Base-by-base conservation (phyloP, 2,329 filamentous ascomycete genomes). In the Parastagonospora nodorum region DNA sequence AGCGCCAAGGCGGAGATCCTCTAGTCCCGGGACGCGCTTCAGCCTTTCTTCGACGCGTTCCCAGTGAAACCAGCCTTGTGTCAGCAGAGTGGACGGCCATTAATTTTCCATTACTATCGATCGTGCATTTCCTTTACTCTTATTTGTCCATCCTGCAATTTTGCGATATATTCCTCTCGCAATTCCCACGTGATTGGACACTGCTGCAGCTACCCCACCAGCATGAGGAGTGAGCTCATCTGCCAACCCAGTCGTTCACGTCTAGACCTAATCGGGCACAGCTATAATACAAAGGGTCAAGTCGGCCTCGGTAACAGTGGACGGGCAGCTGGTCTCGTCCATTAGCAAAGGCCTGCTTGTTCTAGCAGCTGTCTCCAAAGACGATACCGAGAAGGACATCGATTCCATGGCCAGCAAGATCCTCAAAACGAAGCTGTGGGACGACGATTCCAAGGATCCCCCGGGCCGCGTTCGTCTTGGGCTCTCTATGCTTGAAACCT, bases 261-360 rank as follows among this genome's bases (percentile, higher is more conserved):
- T 24, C 63, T 53, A 72, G 61, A 53, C 43, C 63, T 52, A 45
- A 51, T 52, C 29, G 10, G 8, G 45, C 45, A 42, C 45, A 97
- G 94, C 92, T 46, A 90, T 99, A 53, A 79, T 97, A 45, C 94
- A 99, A 76, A 85, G 94, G 60, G 94, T 99, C 44, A 85, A 96
- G 53, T 97, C 92, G 37, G 93, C 93, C 53, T 97, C 93, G 7
- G 94, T 99, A 64, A 94, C 92, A 1, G 93, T 99, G 45, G 92
- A 99, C 70, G 88, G 90, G 68, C 83, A 96, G 71, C 78, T 96
- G 28, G 84, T 99, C 39, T 97, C 94, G 1, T 89, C 88, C 2
- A 97, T 99, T 66, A 90, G 91, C 52, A 90, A 88, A 74, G 94
- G 94, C 28, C 78, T 99, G 37, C 81, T 99, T 6, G 91, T 97